Evolutionary conservation across 345 rosid species (phyloP).

Genomic region (Microcos paniculata): DNA sequence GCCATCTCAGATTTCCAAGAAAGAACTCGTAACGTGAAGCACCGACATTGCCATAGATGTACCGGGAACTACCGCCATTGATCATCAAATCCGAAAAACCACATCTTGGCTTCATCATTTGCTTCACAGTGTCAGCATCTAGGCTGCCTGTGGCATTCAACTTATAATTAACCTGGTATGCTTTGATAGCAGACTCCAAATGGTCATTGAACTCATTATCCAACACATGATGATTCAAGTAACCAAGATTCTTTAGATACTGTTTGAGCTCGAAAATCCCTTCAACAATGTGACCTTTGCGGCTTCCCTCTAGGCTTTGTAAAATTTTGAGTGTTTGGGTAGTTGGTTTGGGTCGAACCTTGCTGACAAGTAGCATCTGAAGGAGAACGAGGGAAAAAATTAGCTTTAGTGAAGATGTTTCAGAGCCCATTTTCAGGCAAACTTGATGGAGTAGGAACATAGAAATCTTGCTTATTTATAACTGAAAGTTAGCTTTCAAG

Average conservation of each 20-base stretch:
- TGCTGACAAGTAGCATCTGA: background rate
- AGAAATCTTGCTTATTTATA: background rate
- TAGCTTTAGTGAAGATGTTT: background rate
- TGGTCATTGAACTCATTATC: slow-evolving; percentile 17
- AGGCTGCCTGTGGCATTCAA: slow-evolving; percentile 22
- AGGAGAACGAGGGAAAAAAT: background rate
- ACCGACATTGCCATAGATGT: background rate
- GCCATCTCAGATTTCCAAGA: slow-evolving; percentile 14
- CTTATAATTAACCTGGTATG: slow-evolving; percentile 13
- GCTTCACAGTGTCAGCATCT: slow-evolving; percentile 17
- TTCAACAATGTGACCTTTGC: slow-evolving; percentile 1
- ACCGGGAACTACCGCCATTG: background rate
- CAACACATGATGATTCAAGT: slow-evolving; percentile 7
- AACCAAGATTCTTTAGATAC: slow-evolving; percentile 13
- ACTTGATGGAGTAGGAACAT: no score
- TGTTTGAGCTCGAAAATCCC: slow-evolving; percentile 14
- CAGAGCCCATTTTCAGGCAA: slow-evolving; percentile 4
- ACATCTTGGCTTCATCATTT: slow-evolving; percentile 28
- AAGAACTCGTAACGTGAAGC: slow-evolving; percentile 11
- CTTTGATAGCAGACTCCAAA: slow-evolving; percentile 19
- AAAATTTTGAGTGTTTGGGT: background rate
- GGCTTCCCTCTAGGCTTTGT: background rate
- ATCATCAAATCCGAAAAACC: slow-evolving; percentile 19
- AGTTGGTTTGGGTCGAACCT: background rate
- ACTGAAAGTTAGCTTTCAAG: background rate